These are phyloP conservation scores for Cordyceps cateniannulata DNA, from an alignment of 2,329 filamentous ascomycete genomes.

Conservation along the genomic window DNA sequence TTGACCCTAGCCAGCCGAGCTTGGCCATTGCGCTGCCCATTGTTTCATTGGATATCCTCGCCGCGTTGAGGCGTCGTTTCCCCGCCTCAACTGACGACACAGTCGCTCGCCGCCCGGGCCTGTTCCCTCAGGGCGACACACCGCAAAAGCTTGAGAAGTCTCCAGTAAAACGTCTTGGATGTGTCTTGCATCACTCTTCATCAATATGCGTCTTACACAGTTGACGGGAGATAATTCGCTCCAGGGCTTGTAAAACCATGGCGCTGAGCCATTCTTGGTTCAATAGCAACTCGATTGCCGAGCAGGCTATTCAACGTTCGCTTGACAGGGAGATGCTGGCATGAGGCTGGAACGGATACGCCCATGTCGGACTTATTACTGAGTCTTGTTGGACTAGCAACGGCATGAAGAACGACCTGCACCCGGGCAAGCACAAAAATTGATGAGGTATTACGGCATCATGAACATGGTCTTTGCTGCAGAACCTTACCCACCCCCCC, in stretches of 20 bases:
- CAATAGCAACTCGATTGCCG: not conserved
- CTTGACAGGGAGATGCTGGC: not conserved
- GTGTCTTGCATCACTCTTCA: not conserved
- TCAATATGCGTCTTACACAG: not conserved
- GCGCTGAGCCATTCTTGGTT: not conserved
- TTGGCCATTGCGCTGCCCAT: not conserved
- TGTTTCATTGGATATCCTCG: not conserved
- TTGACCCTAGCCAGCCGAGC: not conserved
- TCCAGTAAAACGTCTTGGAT: not conserved
- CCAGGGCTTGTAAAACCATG: not conserved
- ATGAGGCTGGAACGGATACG: not conserved
- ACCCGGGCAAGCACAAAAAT: not conserved
- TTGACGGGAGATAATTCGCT: not conserved
- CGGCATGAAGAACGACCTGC: not conserved
- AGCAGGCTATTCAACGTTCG: not conserved
- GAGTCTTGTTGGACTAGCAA: slow-evolving; percentile 5
- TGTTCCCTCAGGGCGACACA: not conserved
- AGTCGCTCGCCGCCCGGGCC: not conserved
- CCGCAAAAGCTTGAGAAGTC: not conserved
- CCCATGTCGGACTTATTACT: not conserved
- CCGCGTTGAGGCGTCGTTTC: not conserved
- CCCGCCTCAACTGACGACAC: not conserved
- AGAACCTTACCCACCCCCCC: not conserved
- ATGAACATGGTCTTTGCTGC: not conserved
- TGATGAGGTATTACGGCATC: not conserved